Evolutionary conservation across 169 alveolate genomes (phyloP).

Genomic region (Cystoisospora suis): DNA sequence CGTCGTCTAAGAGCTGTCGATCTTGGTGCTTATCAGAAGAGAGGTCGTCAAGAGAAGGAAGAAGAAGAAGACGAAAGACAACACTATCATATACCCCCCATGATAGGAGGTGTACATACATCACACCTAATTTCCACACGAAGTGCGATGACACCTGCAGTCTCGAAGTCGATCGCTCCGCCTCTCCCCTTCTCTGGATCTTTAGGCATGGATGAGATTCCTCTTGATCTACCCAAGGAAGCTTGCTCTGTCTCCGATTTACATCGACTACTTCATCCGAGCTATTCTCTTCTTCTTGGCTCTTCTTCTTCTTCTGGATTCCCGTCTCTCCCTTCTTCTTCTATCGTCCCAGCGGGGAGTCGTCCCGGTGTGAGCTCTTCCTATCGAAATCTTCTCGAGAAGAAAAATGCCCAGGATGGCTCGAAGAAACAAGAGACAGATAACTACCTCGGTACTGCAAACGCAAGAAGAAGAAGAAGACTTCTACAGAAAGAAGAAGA

Average conservation of each 20-base stretch:
- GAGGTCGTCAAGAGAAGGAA: background rate
- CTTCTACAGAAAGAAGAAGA: no score
- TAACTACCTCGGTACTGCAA: no score
- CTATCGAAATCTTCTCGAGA: no score
- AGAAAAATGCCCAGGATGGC: no score
- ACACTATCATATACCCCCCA: background rate
- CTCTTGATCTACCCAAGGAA: background rate
- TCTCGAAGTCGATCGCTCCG: background rate
- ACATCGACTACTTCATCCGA: background rate
- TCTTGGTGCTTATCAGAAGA: background rate
- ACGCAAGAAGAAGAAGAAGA: no score
- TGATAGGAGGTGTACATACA: background rate
- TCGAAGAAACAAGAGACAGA: no score
- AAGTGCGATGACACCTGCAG: background rate
- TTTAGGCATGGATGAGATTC: background rate
- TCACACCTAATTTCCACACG: background rate
- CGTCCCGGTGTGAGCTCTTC: no score
- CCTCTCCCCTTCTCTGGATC: constrained; percentile 14
- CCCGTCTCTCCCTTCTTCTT: no score
- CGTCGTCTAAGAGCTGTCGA: constrained; percentile 19
- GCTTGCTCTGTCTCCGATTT: constrained; percentile 1
- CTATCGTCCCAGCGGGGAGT: no score
- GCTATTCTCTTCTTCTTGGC: background rate
- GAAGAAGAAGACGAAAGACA: background rate
- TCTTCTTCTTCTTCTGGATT: background rate